Evolutionary conservation across 2,329 filamentous ascomycete genomes (phyloP).

Genomic region (Elsinoe fawcettii): DNA sequence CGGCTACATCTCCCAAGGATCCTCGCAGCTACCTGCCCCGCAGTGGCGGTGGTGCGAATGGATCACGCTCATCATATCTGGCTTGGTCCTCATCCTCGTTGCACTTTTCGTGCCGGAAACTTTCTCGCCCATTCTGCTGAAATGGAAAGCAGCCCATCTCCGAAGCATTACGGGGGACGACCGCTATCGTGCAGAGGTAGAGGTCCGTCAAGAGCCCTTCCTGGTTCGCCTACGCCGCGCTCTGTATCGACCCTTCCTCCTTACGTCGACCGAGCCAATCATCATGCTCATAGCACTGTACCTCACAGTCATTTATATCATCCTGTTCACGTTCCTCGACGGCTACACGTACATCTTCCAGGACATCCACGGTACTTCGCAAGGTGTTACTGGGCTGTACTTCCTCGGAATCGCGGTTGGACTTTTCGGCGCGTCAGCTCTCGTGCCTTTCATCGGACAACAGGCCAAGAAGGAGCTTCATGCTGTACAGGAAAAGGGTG

Average conservation of each 20-base stretch:
- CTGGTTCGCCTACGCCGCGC: slow-evolving; percentile 28
- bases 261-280: slow-evolving; percentile 40
- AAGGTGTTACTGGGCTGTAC: slow-evolving; percentile 39
- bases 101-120: slow-evolving; percentile 44
- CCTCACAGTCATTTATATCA: slow-evolving; percentile 41
- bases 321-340: slow-evolving; percentile 42
- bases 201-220: slow-evolving; percentile 38
- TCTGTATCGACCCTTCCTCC: slow-evolving; percentile 37
- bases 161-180: slow-evolving; percentile 32
- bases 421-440: slow-evolving; percentile 30
- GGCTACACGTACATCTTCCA: slow-evolving; percentile 47
- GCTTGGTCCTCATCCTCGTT: slow-evolving; percentile 21
- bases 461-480: slow-evolving; percentile 38
- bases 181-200: slow-evolving; percentile 41
- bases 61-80: slow-evolving; percentile 27
- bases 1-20: slow-evolving; percentile 36
- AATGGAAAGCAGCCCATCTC: slow-evolving; percentile 28
- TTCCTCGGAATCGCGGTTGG: slow-evolving; percentile 43
- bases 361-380: slow-evolving; percentile 40
- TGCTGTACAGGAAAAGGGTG: slow-evolving; percentile 34
- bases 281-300: slow-evolving; percentile 41
- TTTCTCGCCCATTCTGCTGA: slow-evolving; percentile 34
- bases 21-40: slow-evolving; percentile 22
- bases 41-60: slow-evolving; percentile 44
- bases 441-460: slow-evolving; percentile 41